Conservation (phyloP, 2,329 filamentous ascomycete species). For the Venturia nashicola region DNA sequence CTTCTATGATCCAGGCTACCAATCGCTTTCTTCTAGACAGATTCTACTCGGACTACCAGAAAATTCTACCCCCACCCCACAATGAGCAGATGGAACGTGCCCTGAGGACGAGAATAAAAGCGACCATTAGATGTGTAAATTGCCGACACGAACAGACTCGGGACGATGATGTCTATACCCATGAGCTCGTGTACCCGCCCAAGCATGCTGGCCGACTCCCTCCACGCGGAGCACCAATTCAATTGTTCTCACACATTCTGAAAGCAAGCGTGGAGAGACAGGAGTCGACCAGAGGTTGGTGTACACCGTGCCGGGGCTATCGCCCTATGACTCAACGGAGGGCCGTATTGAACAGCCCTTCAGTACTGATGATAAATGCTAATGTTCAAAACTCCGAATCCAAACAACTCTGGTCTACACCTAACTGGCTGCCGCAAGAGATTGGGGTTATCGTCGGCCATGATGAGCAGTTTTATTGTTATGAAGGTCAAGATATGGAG, state of each 20-base stretch:
- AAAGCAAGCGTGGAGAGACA: conserved; percentile 87
- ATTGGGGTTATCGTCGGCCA: conserved; percentile 85
- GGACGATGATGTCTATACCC: conserved; percentile 67
- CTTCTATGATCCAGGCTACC: conserved; percentile 73
- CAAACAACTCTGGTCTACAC: conserved; percentile 73
- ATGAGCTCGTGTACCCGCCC: conserved; percentile 71
- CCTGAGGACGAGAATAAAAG: conserved; percentile 50
- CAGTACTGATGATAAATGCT: conserved; percentile 77
- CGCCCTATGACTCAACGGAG: conserved; percentile 78
- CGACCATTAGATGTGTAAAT: conserved; percentile 69
- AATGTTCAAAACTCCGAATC: conserved; percentile 64
- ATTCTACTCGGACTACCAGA: conserved; percentile 54
- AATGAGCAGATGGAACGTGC: conserved; percentile 13
- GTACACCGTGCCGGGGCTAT: conserved; percentile 79
- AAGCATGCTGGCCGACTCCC: conserved; percentile 36
- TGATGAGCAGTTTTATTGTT: conserved; percentile 75
- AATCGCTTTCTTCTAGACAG: conserved; percentile 77
- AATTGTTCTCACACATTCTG: conserved; percentile 75
- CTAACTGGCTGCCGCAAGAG: conserved; percentile 85
- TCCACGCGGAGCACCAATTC: conserved; percentile 38
- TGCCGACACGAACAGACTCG: conserved; percentile 79
- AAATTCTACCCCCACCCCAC: neutral
- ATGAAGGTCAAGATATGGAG: conserved; percentile 81
- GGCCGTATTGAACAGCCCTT: conserved; percentile 68
- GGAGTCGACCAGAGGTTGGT: conserved; percentile 85